Evolutionary conservation across 768 basidiomycete species (phyloP).

Genomic region (Leccinum arenicola): DNA sequence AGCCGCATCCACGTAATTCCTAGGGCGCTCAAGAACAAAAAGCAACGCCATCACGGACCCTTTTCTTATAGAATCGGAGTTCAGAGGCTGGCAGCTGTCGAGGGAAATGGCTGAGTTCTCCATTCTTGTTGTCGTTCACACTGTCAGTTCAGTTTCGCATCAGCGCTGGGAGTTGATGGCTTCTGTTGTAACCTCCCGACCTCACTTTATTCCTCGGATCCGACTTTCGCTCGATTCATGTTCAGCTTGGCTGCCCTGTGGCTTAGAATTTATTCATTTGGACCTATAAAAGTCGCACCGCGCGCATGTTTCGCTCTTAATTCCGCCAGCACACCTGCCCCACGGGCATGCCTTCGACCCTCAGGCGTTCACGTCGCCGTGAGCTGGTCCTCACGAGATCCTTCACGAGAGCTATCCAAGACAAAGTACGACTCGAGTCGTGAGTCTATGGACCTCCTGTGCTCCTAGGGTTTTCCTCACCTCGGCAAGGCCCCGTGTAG

Average conservation of each 20-base stretch:
- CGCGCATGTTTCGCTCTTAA: constrained; percentile 11
- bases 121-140: constrained; percentile 19
- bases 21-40: constrained; percentile 16
- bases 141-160: constrained; percentile 9
- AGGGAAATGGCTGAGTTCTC: constrained; percentile 16
- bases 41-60: constrained; percentile 2
- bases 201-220: constrained; percentile 15
- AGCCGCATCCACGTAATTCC: constrained; percentile 1
- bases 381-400: constrained; percentile 49
- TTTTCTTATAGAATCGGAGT: constrained; percentile 1
- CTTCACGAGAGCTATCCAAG: constrained; percentile 46
- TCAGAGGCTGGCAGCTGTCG: constrained; percentile 10
- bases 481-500: constrained; percentile 13
- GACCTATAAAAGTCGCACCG: constrained; percentile 29
- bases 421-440: constrained; percentile 34
- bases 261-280: constrained; percentile 11
- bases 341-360: constrained; percentile 38
- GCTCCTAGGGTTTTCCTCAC: constrained; percentile 4
- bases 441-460: constrained; percentile 20
- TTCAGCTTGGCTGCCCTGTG: constrained; percentile 27
- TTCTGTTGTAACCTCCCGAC: constrained; percentile 13
- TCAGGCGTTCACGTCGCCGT: constrained; percentile 47
- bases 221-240: constrained; percentile 12
- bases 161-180: constrained; percentile 1
- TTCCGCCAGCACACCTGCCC: constrained; percentile 17